Base-by-base conservation (phyloP, 2,329 filamentous ascomycete genomes). In the Aaosphaeria pasadenensis region DNA sequence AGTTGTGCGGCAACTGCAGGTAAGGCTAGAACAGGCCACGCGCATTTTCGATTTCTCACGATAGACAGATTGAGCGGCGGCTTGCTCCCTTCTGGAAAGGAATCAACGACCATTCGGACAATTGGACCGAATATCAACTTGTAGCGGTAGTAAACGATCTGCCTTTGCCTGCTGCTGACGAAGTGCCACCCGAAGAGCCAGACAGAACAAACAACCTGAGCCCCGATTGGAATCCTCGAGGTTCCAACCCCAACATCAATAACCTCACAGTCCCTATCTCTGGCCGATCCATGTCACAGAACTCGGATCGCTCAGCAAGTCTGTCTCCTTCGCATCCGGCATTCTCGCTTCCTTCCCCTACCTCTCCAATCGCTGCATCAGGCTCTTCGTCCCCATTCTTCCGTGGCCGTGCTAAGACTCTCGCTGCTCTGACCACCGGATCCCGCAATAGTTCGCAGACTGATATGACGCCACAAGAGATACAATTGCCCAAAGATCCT, bases 71-170 rank as follows among this genome's bases (percentile, higher is more conserved):
- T 67, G 94, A 99, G 72, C 83, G 94, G 58, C 86, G 88, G 53
- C 74, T 99, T 52, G 94, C 94, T 39, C 94, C 94, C 0, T 99
- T 99, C 70, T 99, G 92, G 91, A 86, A 87, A 64, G 94, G 94
- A 5, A 76, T 99, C 4, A 87, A 96, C 55, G 91, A 97, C 69
- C 90, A 94, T 70, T 87, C 86, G 11, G 82, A 89, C 24, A 88
- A 83, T 45, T 99, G 94, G 94, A 88, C 90, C 9, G 94, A 99
- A 64, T 86, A 94, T 70, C 94, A 99, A 71, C 83, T 99, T n/a
- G 84, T 96, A 60, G 91, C 92, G 48, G 91, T 89, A 28, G 94
- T 87, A 43, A 84, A 90, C 62, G 91, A 89, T 17, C 80, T 95
- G 47, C 83, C 88, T 3, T 85, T 97, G 44, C 94, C 94, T 9